Conservation (phyloP, 768 basidiomycete genomes). For the Tricholomella constricta region DNA sequence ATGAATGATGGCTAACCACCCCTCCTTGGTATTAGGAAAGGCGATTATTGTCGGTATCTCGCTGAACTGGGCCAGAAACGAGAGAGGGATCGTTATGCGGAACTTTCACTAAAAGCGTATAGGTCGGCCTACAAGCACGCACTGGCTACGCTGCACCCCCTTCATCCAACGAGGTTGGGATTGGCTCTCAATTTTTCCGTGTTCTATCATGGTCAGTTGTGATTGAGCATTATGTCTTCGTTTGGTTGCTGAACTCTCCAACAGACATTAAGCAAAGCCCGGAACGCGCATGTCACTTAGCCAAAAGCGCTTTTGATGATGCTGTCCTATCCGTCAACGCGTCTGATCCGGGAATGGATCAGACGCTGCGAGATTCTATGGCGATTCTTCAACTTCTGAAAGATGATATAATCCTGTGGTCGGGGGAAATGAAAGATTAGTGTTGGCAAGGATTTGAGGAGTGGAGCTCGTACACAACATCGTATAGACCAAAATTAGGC, state of each 20-base stretch:
- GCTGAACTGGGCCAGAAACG: constrained; percentile 80
- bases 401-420: constrained; percentile 88
- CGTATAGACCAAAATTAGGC: not conserved
- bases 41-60: constrained; percentile 90
- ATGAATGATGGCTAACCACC: not conserved
- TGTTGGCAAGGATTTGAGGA: not conserved
- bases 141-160: constrained; percentile 65
- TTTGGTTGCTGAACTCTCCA: not conserved
- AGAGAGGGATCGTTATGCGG: constrained; percentile 68
- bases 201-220: constrained; percentile 69
- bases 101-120: constrained; percentile 81
- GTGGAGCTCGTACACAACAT: constrained; percentile 4
- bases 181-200: constrained; percentile 93
- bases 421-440: constrained; percentile 65
- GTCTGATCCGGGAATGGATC: constrained; percentile 37
- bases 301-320: constrained; percentile 92
- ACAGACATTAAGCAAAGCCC: constrained; percentile 80
- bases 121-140: constrained; percentile 87
- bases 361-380: constrained; percentile 68
- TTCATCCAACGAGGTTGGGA: constrained; percentile 86
- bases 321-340: constrained; percentile 68
- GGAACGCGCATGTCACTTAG: constrained; percentile 84
- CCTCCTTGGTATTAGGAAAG: constrained; percentile 34
- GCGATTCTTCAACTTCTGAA: constrained; percentile 81
- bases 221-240: not conserved